Percentiles rank a stretch among this genome's conserved stretches.
These are phyloP conservation scores for Beta lomatogona DNA, from an alignment of 179 eudicot species.

Conservation along the genomic window DNA sequence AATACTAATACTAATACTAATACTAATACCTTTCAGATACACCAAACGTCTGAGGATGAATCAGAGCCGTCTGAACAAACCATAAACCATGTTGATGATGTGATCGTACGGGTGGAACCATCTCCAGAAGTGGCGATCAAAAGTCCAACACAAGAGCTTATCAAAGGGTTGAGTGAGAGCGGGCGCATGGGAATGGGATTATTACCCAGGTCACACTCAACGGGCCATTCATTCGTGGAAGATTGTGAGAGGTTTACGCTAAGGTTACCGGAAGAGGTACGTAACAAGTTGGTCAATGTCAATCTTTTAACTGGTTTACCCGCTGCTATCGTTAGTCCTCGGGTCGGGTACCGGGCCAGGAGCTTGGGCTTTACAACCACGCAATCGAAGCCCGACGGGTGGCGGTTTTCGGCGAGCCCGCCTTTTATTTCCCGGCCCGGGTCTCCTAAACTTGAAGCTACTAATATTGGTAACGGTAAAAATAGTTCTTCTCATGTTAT, in stretches of 20 bases:
- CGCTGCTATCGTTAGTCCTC: conserved; percentile 33
- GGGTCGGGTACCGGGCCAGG: conserved; percentile 38
- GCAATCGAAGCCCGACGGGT: conserved; percentile 22
- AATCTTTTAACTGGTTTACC: conserved; percentile 12
- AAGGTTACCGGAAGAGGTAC: conserved; percentile 61
- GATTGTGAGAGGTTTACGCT: conserved; percentile 63
- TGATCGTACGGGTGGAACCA: neutral
- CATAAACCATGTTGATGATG: neutral
- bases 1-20: too few relatives aligned
- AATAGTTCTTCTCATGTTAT: neutral
- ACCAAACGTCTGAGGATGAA: conserved; percentile 15
- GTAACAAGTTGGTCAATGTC: conserved; percentile 39
- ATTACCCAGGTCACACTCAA: conserved; percentile 59
- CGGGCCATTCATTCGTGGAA: conserved; percentile 56
- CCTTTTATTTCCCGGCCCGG: conserved; percentile 41
- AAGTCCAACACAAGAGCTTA: conserved; percentile 24
- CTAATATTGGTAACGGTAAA: neutral
- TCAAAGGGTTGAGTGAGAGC: conserved; percentile 7
- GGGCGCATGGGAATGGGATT: conserved; percentile 26
- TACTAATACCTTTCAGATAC: neutral
- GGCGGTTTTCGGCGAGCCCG: conserved; percentile 42
- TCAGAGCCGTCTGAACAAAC: conserved; percentile 17
- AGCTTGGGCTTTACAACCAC: conserved; percentile 12
- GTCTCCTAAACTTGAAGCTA: neutral
- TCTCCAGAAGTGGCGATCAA: neutral